These are phyloP conservation scores for Fusarium sp. DNA, from an alignment of 2,329 filamentous ascomycete genomes.

Conservation along the genomic window DNA sequence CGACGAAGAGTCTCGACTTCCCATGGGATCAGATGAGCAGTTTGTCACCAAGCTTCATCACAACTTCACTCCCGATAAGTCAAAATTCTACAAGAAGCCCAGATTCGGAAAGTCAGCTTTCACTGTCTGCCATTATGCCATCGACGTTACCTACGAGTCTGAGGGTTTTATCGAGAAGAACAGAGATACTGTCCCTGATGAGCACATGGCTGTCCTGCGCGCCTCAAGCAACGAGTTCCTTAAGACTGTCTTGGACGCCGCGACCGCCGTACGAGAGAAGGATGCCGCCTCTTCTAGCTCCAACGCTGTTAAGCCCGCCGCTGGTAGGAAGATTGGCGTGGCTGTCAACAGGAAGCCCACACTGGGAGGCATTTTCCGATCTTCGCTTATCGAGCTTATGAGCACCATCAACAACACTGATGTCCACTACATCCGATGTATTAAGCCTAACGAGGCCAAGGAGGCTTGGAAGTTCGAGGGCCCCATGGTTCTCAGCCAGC, in stretches of 20 bases:
- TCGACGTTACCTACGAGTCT: slow-evolving; percentile 98
- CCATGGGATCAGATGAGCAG: slow-evolving; percentile 97
- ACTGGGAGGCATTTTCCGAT: slow-evolving; percentile 98
- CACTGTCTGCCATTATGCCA: slow-evolving; percentile 97
- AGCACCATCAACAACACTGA: slow-evolving; percentile 97
- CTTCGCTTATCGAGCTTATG: slow-evolving; percentile 98
- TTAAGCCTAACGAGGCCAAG: slow-evolving; percentile 98
- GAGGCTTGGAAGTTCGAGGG: slow-evolving; percentile 98
- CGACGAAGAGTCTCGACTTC: slow-evolving; percentile 95
- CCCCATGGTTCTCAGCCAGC: slow-evolving; percentile 96
- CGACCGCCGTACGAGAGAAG: slow-evolving; percentile 89
- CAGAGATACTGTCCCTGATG: slow-evolving; percentile 96
- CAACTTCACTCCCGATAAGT: slow-evolving; percentile 90
- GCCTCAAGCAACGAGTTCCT: slow-evolving; percentile 89
- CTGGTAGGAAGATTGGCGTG: slow-evolving; percentile 87
- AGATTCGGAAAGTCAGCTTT: slow-evolving; percentile 97
- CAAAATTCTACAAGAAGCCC: slow-evolving; percentile 98
- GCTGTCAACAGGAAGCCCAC: slow-evolving; percentile 97
- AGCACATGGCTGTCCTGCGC: slow-evolving; percentile 93
- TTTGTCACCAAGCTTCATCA: slow-evolving; percentile 97
- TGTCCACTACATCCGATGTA: slow-evolving; percentile 98
- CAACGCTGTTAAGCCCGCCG: slow-evolving; percentile 81
- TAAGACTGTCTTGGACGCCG: slow-evolving; percentile 84
- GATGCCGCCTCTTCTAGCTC: slow-evolving; percentile 75
- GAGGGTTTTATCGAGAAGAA: slow-evolving; percentile 99